Conservation (phyloP, 2,329 filamentous ascomycete species). For the Fusarium nygamai region DNA sequence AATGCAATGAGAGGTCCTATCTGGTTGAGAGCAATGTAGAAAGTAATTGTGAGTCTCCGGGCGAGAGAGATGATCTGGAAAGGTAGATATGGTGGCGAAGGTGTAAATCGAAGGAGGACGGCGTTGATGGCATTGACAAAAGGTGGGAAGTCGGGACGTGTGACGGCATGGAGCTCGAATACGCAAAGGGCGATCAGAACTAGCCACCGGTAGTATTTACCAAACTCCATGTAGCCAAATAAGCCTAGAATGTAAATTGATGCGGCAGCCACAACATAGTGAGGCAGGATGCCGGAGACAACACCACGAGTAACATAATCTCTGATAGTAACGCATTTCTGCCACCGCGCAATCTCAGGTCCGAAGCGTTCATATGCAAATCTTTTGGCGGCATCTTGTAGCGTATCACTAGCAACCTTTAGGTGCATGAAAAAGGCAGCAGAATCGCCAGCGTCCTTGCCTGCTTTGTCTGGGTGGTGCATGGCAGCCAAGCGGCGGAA, state of each 20-base stretch:
- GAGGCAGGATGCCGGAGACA: slow-evolving; percentile 65
- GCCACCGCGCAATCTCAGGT: slow-evolving; percentile 73
- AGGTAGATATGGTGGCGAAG: slow-evolving; percentile 75
- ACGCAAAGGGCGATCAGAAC: slow-evolving; percentile 62
- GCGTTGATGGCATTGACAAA: slow-evolving; percentile 59
- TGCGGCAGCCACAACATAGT: slow-evolving; percentile 68
- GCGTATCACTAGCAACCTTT: slow-evolving; percentile 83
- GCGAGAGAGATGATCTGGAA: slow-evolving; percentile 84
- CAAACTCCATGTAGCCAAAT: slow-evolving; percentile 75
- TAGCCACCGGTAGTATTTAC: slow-evolving; percentile 73
- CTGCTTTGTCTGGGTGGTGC: slow-evolving; percentile 87
- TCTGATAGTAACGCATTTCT: slow-evolving; percentile 71
- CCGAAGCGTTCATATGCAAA: slow-evolving; percentile 94
- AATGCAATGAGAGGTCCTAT: slow-evolving; percentile 73
- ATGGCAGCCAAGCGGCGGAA: slow-evolving; percentile 80
- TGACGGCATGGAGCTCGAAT: slow-evolving; percentile 67
- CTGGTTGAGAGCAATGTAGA: slow-evolving; percentile 86
- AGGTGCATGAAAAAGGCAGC: slow-evolving; percentile 78
- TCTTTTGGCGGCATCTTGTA: slow-evolving; percentile 78
- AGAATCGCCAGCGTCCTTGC: slow-evolving; percentile 47
- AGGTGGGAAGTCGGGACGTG: slow-evolving; percentile 62
- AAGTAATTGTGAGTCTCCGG: slow-evolving; percentile 78
- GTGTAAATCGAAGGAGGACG: slow-evolving; percentile 50
- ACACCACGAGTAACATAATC: slow-evolving; percentile 77
- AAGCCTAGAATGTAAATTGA: slow-evolving; percentile 70